Conservation (phyloP, 2,329 filamentous ascomycete genomes). For the Teratosphaeria zuluensis region DNA sequence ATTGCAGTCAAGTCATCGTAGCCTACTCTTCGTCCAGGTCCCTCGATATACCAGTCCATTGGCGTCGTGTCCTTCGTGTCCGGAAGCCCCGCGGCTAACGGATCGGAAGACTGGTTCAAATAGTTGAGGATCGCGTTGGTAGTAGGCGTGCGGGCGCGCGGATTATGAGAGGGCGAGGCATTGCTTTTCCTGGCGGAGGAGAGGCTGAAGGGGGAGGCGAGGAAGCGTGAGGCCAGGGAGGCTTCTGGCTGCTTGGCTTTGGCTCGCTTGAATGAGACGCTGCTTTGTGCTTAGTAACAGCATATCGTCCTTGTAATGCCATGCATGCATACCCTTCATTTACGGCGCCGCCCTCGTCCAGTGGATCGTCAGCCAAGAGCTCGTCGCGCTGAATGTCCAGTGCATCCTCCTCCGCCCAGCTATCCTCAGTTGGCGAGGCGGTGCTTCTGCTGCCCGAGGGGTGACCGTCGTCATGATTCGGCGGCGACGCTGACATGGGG, state of each 20-base stretch:
- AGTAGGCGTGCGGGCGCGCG: conserved; percentile 14
- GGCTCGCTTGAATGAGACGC: conserved; percentile 59
- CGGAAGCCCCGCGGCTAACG: conserved; percentile 27
- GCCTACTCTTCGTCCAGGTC: conserved; percentile 77
- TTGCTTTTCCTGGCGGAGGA: conserved; percentile 10
- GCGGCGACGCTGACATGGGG: conserved; percentile 27
- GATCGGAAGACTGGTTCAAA: conserved; percentile 28
- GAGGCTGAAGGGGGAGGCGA: conserved; percentile 30
- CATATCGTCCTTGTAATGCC: background rate
- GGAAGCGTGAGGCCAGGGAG: conserved; percentile 36
- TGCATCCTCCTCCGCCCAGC: conserved; percentile 18
- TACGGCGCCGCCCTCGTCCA: conserved; percentile 32
- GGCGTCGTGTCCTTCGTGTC: conserved; percentile 36
- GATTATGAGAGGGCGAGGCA: conserved; percentile 22
- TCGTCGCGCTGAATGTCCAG: conserved; percentile 39
- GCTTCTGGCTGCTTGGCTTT: conserved; percentile 42
- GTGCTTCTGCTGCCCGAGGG: conserved; percentile 36
- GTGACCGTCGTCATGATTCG: conserved; percentile 19
- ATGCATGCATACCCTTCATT: conserved; percentile 31
- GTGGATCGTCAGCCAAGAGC: conserved; percentile 25
- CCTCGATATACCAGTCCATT: conserved; percentile 80
- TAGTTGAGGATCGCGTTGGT: conserved; percentile 34
- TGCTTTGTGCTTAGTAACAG: conserved; percentile 8
- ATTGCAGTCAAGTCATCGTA: conserved; percentile 97
- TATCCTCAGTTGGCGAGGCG: conserved; percentile 20